Evolutionary conservation across 1,284 basidiomycete genomes (phyloP), one percentile per base, ranked within the genome.

Genomic region (Tranzscheliella williamsii): DNA sequence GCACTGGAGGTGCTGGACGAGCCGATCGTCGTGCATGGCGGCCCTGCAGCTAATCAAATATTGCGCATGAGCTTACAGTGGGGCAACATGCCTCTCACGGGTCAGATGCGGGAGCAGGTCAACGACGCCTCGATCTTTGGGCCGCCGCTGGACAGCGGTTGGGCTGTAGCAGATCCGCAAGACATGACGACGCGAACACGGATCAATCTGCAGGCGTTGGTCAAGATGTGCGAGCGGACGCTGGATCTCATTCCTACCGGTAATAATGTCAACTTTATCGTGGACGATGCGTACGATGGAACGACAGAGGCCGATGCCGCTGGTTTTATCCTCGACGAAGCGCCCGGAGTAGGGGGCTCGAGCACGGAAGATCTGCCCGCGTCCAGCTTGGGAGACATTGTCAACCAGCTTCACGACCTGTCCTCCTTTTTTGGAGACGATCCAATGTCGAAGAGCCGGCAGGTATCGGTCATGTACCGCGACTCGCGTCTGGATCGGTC

Each of bases 1-100:
- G 92, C 92, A 0, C 82, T 96, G 34, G 91, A 94, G 38, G 91
- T 95, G 15, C 83, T 96, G 2, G 91, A 95, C 70, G 88, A 92
- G 69, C 91, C 90, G 0, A 85, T 90, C 21, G 84, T 84, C 18
- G 86, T 90, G 71, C 62, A 71, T n/a, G 86, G 84, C 38, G 87
- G 89, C 15, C 85, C 85, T 29, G 83, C 86, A 4, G 88, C 89
- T 0, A 87, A 87, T 50, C 88, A 90, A 66, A 87, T 92, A n/a
- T 80, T 92, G 30, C 85, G 86, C 7, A 90, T 89, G 89, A 91
- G 87, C 46, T 49, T 70, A 34, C 70, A 68, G 38, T 71, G 63
- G 65, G 56, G 67, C 37, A 62, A 62, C 24, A 55, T 49, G 56
- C 24, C 42, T 17, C 24, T 50, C 2, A 37, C 32, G 12, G 48